phyloP scores from a whole-genome alignment of 371 early-diverging fungal species.

The Lichtheimia hyalospora region DNA sequence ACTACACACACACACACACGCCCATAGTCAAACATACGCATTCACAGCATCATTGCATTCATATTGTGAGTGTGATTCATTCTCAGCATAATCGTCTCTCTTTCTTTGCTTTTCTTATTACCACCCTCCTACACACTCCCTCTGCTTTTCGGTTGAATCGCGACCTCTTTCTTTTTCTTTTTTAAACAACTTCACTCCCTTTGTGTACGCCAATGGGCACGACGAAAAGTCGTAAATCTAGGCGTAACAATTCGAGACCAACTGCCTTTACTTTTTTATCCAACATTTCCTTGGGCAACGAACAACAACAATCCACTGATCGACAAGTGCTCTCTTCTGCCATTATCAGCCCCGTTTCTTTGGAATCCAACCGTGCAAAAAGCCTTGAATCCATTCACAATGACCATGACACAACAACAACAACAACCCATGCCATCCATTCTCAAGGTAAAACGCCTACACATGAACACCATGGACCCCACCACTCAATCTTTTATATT shows the following conservation, averaged over 20 bases:
- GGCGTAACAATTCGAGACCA: slow-evolving; percentile 56
- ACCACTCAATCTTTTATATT: too few relatives aligned
- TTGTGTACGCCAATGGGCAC: slow-evolving; percentile 50
- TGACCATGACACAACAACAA: too few relatives aligned
- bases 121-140: not conserved
- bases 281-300: slow-evolving; percentile 46
- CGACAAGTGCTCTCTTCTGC: not conserved
- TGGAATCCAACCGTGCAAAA: not conserved
- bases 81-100: not conserved
- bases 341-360: not conserved
- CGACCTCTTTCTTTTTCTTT: not conserved
- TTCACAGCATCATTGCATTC: too few relatives aligned
- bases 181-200: slow-evolving; percentile 5
- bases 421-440: not conserved
- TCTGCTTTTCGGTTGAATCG: slow-evolving; percentile 2
- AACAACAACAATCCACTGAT: slow-evolving; percentile 11
- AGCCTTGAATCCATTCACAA: not conserved
- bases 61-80: too few relatives aligned
- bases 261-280: slow-evolving; percentile 49
- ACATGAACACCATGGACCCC: too few relatives aligned
- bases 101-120: not conserved
- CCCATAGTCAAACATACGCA: too few relatives aligned
- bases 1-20: too few relatives aligned
- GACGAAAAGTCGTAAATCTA: slow-evolving; percentile 58
- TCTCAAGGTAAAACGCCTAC: slow-evolving; percentile 3